Conservation (phyloP, 495 filamentous ascomycete genomes). For the Aspergillus diversus region DNA sequence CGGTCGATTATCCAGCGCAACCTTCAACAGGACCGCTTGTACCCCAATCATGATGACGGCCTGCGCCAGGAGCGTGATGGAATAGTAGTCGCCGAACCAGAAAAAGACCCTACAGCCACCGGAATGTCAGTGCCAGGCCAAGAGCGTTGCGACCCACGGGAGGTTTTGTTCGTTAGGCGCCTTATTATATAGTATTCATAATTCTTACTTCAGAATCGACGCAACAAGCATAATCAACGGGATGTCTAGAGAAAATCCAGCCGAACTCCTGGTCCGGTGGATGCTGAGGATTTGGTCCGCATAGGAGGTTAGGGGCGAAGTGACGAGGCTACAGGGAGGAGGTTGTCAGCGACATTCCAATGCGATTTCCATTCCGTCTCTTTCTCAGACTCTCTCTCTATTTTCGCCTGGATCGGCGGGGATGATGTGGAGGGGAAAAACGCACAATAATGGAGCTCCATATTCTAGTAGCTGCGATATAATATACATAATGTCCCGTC, state of each 20-base stretch:
- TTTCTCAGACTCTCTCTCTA: neutral
- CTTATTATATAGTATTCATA: neutral
- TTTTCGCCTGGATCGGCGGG: neutral
- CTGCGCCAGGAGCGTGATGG: slow-evolving; percentile 78
- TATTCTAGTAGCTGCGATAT: slow-evolving; percentile 47
- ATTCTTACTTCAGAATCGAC: slow-evolving; percentile 79
- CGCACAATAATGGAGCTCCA: slow-evolving; percentile 52
- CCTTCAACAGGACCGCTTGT: slow-evolving; percentile 82
- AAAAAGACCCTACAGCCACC: slow-evolving; percentile 73
- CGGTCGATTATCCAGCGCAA: slow-evolving; percentile 89
- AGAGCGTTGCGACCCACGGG: neutral
- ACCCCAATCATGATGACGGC: slow-evolving; percentile 84
- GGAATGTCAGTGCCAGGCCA: neutral
- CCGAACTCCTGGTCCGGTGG: slow-evolving; percentile 76
- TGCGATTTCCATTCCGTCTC: neutral
- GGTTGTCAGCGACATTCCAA: slow-evolving; percentile 26
- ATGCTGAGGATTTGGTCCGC: slow-evolving; percentile 92
- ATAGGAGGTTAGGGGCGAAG: slow-evolving; percentile 85
- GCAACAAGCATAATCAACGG: slow-evolving; percentile 97
- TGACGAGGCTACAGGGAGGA: slow-evolving; percentile 57
- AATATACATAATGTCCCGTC: slow-evolving; percentile 38
- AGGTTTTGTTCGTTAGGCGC: too few species aligned
- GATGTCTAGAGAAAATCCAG: slow-evolving; percentile 89
- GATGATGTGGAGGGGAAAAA: neutral
- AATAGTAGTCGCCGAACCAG: slow-evolving; percentile 88